These are phyloP conservation scores for Microthlaspi erraticum DNA, from an alignment of 345 rosid species.

Conservation along the genomic window DNA sequence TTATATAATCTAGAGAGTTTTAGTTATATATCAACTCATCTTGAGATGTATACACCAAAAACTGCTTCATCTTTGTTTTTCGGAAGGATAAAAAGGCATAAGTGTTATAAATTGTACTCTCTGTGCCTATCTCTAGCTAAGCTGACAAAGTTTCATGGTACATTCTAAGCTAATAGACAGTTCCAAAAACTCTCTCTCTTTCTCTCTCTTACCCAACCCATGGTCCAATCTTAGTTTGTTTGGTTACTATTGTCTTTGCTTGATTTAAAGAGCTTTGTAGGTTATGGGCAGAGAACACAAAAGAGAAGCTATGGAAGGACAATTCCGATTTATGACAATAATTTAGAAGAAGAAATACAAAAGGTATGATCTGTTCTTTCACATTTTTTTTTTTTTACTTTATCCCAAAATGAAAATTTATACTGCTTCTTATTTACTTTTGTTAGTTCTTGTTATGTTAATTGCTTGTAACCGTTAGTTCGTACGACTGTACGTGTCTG, in stretches of 20 bases:
- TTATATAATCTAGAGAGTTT: not conserved
- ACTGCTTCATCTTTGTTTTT: too few species aligned
- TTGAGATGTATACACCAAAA: conserved; percentile 16
- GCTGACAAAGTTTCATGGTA: conserved; percentile 46
- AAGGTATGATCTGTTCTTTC: conserved; percentile 58
- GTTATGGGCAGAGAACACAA: conserved; percentile 48
- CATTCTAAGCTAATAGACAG: conserved; percentile 46
- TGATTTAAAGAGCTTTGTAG: conserved; percentile 53
- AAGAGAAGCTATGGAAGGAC: conserved; percentile 29
- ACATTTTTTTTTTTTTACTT: conserved; percentile 35
- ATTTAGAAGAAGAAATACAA: conserved; percentile 49
- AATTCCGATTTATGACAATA: conserved; percentile 15
- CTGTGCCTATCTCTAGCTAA: conserved; percentile 41
- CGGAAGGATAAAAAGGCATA: conserved; percentile 16
- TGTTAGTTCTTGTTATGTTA: conserved; percentile 22
- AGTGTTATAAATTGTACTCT: conserved; percentile 28
- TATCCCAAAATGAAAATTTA: conserved; percentile 1
- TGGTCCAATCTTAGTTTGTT: conserved; percentile 49
- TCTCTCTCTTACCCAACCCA: conserved; percentile 32
- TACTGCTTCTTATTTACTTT: conserved; percentile 32
- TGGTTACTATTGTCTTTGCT: conserved; percentile 54
- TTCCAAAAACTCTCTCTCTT: conserved; percentile 38
- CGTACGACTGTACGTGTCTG: conserved; percentile 36
- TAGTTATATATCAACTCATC: conserved; percentile 5
- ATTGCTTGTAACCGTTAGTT: conserved; percentile 32